Conservation (phyloP, 495 filamentous ascomycete species). For the Podospora australis region DNA sequence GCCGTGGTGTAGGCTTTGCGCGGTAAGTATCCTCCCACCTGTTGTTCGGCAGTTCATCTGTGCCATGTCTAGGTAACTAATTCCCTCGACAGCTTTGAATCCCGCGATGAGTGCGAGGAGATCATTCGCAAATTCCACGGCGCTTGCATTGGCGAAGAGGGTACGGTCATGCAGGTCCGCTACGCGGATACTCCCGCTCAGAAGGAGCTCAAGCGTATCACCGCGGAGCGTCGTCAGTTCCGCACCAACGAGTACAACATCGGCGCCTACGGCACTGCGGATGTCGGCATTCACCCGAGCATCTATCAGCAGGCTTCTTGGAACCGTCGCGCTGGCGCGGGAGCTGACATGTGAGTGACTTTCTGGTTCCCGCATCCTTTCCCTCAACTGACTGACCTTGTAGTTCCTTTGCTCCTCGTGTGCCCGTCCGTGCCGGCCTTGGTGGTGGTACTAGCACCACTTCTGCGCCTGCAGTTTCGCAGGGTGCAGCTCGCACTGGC, state of each 20-base stretch:
- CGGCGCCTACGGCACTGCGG: constrained; percentile 49
- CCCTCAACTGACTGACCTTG: constrained; percentile 8
- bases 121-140: constrained; percentile 81
- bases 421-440: constrained; percentile 13
- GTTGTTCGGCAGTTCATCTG: constrained; percentile 1
- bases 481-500: constrained; percentile 12
- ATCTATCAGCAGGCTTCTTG: constrained; percentile 33
- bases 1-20: constrained; percentile 95
- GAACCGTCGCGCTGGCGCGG: constrained; percentile 25
- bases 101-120: constrained; percentile 77
- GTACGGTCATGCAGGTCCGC: constrained; percentile 80
- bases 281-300: constrained; percentile 44
- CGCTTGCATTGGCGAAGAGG: constrained; percentile 59
- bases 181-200: constrained; percentile 95
- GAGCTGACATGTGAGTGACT: constrained; percentile 18
- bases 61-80: constrained; percentile 15
- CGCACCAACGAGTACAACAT: constrained; percentile 91
- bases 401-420: constrained; percentile 24
- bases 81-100: constrained; percentile 61
- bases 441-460: constrained; percentile 11
- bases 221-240: constrained; percentile 84
- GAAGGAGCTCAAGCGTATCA: constrained; percentile 91
- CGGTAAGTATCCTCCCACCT: constrained; percentile 52
- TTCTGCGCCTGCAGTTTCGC: constrained; percentile 11
- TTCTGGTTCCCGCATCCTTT: too few relatives aligned